Base-by-base conservation (phyloP, 2,329 filamentous ascomycete species). In the Fusarium sp. region DNA sequence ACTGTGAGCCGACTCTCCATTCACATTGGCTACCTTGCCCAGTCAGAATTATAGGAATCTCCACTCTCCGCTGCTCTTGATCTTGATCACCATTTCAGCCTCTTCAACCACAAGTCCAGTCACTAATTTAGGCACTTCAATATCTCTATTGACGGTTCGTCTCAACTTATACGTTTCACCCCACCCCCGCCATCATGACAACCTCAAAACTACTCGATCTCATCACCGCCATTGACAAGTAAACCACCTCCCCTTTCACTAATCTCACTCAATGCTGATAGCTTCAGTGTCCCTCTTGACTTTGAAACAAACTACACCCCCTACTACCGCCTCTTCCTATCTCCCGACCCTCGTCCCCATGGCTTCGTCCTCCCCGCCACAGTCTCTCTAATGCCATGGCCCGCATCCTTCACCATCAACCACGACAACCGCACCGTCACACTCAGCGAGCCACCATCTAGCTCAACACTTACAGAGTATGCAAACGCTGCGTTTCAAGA, bases 341-440 rank as follows among this genome's bases (percentile, higher is more conserved):
- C 82, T 3, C 76, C 81, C 4, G 85, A 88, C 64, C 64, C 79
- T 20, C 80, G 83, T 7, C 80, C 84, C 1, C 86, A 88, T 65
- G 86, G 86, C 70, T 86, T 86, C 77, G 80, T 88, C 49, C 81
- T 84, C 52, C 82, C 83, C 6, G 77, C 77, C 50, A 86, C 82
- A 18, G 83, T 87, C 17, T 62, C 79, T 33, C 78, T 80, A 42
- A 85, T 88, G 79, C 85, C 85, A 6, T 85, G 84, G 83, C 84
- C 84, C 0, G 4, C 77, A 1, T 68, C 78, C 23, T 85, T 86
- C 71, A 45, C 54, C 50, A 66, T 86, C 63, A 55, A 79, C 69
- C 79, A 82, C 56, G 49, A 69, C 1, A 46, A 67, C n/a, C 78
- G 71, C 35, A 75, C 69, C 12, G 80, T 85, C 7, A 78, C 75